Evolutionary conservation across 1,284 basidiomycete genomes (phyloP).

Genomic region (Jaminaea rosea): DNA sequence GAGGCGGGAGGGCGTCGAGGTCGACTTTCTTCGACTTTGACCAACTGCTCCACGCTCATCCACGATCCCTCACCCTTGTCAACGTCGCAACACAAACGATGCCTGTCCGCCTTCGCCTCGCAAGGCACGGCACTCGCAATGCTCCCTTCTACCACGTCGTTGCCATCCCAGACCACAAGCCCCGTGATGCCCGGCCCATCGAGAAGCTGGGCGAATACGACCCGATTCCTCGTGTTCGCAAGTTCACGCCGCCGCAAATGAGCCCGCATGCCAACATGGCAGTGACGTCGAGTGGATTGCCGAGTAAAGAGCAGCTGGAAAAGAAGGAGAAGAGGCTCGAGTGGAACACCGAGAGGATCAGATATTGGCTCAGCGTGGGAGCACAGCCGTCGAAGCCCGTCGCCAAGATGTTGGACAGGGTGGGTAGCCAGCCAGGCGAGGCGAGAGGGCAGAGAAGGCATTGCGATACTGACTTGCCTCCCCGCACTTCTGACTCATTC

Average conservation of each 20-base stretch:
- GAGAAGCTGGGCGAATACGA: constrained; percentile 83
- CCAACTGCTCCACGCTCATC: neutral
- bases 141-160: constrained; percentile 79
- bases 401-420: constrained; percentile 67
- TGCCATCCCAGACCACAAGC: constrained; percentile 65
- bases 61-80: neutral
- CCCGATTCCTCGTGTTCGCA: constrained; percentile 52
- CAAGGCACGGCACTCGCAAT: constrained; percentile 71
- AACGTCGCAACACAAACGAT: too few species aligned
- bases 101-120: constrained; percentile 75
- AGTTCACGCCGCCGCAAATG: neutral
- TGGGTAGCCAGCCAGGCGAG: constrained; percentile 50
- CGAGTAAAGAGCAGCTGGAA: constrained; percentile 3
- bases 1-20: neutral
- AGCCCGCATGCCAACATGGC: constrained; percentile 16
- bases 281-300: constrained; percentile 28
- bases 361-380: constrained; percentile 77
- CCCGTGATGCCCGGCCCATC: constrained; percentile 77
- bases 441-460: neutral
- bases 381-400: constrained; percentile 73
- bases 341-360: constrained; percentile 83
- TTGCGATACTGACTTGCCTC: neutral
- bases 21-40: neutral
- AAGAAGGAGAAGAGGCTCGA: constrained; percentile 62
- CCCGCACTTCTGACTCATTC: neutral